Conservation (phyloP, 495 filamentous ascomycete genomes). For the Bryoglossum gracile region DNA sequence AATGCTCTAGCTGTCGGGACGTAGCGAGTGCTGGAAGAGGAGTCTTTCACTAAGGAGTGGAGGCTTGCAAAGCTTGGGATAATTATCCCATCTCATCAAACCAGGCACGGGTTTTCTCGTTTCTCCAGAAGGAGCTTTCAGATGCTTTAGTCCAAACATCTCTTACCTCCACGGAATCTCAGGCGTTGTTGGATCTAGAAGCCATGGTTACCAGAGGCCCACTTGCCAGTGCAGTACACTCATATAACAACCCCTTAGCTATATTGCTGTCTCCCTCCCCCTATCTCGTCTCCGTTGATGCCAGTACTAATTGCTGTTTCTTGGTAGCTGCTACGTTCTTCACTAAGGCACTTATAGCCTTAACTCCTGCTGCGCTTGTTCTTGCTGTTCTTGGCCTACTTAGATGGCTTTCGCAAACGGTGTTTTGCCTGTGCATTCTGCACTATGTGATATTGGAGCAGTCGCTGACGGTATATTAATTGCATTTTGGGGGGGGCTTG, state of each 20-base stretch:
- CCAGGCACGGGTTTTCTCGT: slow-evolving; percentile 38
- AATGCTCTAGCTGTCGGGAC: too few species aligned
- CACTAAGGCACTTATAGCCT: too few species aligned
- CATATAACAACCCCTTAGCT: too few species aligned
- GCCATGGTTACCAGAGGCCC: slow-evolving; percentile 32
- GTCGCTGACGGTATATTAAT: background rate
- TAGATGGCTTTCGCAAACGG: background rate
- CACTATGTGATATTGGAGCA: background rate
- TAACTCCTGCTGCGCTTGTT: too few species aligned
- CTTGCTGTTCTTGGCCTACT: too few species aligned
- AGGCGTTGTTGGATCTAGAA: slow-evolving; percentile 49
- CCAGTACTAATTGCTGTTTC: background rate
- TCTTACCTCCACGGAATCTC: slow-evolving; percentile 50
- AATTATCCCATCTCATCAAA: slow-evolving; percentile 46
- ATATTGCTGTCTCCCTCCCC: too few species aligned
- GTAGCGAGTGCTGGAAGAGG: too few species aligned
- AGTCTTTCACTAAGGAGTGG: too few species aligned
- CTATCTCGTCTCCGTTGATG: too few species aligned
- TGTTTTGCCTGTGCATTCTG: background rate
- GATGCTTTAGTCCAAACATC: background rate
- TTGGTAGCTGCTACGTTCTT: background rate
- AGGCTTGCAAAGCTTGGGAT: slow-evolving; percentile 49
- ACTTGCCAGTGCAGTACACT: slow-evolving; percentile 32
- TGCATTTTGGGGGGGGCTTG: too few species aligned
- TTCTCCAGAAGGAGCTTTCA: background rate